Percentiles rank a stretch among this genome's conserved stretches.
Conservation (phyloP, 2,329 filamentous ascomycete species). For the Lecanosticta acicola region DNA sequence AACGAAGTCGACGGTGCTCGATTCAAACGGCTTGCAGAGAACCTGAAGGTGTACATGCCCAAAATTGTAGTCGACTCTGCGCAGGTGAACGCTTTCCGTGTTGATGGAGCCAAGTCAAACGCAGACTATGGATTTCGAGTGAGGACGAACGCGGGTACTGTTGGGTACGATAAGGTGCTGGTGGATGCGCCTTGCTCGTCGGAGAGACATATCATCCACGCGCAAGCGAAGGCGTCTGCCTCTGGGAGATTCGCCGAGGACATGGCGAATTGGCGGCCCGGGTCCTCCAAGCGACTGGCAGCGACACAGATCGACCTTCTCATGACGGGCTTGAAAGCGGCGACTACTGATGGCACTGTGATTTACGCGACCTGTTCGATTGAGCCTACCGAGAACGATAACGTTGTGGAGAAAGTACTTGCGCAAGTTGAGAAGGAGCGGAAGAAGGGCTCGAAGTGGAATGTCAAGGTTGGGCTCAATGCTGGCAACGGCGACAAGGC, state of each 20-base stretch:
- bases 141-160: constrained; percentile 27
- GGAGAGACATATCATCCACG: constrained; percentile 37
- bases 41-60: constrained; percentile 24
- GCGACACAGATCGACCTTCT: constrained; percentile 34
- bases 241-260: constrained; percentile 32
- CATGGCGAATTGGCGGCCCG: constrained; percentile 36
- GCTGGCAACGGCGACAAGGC: constrained; percentile 8
- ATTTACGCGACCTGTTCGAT: constrained; percentile 41
- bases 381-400: constrained; percentile 38
- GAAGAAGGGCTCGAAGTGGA: constrained; percentile 35
- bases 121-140: constrained; percentile 24
- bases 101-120: constrained; percentile 20
- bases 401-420: constrained; percentile 35
- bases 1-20: constrained; percentile 34
- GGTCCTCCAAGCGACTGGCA: constrained; percentile 34
- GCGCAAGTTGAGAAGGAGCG: constrained; percentile 34
- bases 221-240: constrained; percentile 26
- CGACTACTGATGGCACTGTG: constrained; percentile 33
- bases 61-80: constrained; percentile 15
- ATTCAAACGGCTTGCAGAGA: constrained; percentile 30
- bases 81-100: constrained; percentile 19
- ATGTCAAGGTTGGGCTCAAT: constrained; percentile 27
- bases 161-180: constrained; percentile 38
- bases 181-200: constrained; percentile 41
- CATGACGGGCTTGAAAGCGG: constrained; percentile 34